Evolutionary conservation across 1,284 basidiomycete species (phyloP).

Genomic region (Hymenochaete sp.): DNA sequence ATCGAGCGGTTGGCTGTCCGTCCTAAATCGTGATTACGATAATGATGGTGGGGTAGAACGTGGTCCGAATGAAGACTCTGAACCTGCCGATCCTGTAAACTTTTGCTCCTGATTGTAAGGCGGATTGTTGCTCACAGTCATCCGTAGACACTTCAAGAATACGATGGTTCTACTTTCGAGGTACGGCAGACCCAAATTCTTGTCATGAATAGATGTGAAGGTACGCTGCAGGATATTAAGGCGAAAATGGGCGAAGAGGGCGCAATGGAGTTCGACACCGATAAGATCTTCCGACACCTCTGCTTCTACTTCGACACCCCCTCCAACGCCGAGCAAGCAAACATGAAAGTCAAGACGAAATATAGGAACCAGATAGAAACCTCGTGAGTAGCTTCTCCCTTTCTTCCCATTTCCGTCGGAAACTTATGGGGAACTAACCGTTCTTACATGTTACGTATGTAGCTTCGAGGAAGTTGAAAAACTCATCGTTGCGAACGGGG

Average conservation of each 20-base stretch:
- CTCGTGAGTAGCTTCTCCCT: constrained; percentile 34
- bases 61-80: too few relatives aligned
- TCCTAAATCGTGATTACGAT: too few relatives aligned
- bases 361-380: constrained; percentile 41
- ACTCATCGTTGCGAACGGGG: constrained; percentile 61
- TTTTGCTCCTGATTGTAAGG: too few relatives aligned
- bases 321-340: constrained; percentile 58
- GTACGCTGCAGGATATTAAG: constrained; percentile 4
- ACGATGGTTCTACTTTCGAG: neutral
- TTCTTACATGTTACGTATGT: neutral
- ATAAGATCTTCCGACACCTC: constrained; percentile 69
- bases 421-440: neutral
- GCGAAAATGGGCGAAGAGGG: constrained; percentile 59
- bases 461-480: constrained; percentile 51
- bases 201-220: neutral
- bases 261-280: constrained; percentile 69
- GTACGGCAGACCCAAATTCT: neutral
- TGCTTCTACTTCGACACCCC: constrained; percentile 84
- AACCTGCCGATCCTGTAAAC: constrained; percentile 11
- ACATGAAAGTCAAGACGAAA: constrained; percentile 49
- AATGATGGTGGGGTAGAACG: too few relatives aligned
- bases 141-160: constrained; percentile 1
- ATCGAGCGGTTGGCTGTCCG: constrained; percentile 44
- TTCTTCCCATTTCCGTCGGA: neutral
- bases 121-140: neutral